Evolutionary conservation across 169 alveolate species (phyloP), one percentile per base, ranked within the genome.

Genomic region (Plasmodium malariae): DNA sequence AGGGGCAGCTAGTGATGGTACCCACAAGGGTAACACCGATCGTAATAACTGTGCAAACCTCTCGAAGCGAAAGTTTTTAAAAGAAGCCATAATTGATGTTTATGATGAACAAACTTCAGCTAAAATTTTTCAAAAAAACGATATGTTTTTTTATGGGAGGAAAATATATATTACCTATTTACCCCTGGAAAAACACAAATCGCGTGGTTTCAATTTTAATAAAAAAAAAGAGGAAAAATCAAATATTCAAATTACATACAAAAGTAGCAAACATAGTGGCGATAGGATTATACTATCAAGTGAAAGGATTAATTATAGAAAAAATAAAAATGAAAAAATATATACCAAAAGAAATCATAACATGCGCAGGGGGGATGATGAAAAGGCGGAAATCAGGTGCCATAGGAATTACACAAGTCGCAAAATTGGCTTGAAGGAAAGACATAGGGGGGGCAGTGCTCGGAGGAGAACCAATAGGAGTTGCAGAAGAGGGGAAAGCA

Each of bases 31-130:
- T 9, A n/a, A 60, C 6, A 4, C 9, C n/a, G 11, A 67, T n/a
- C 12, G 21, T 19, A 24, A 9, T 24, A 24, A 19, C n/a, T 6
- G n/a, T 36, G 37, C 19, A 12, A 21, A 76, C 4, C n/a, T n/a
- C n/a, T 21, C 21, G 17, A 85, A 85, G 69, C 68, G 69, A 26
- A 85, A 43, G 12, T 51, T 36, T 24, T 60, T 57, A n/a, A 69
- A 69, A 63, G 74, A 69, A 54, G 92, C 92, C 12, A 21, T 85
- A 59, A 51, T 85, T 26, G 92, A 85, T 26, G 87, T 85, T 12
- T 69, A 68, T 34, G 87, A 85, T 28, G 28, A 32, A 69, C 57
- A 68, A 55, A 85, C 92, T 1, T 67, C 86, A 55, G 63, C 54
- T 26, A 85, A 85, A 7, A 85, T 85, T 63, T 37, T 85, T 65